These are phyloP conservation scores for Colletotrichum sp. DNA, from an alignment of 2,329 filamentous ascomycete species.

Conservation along the genomic window DNA sequence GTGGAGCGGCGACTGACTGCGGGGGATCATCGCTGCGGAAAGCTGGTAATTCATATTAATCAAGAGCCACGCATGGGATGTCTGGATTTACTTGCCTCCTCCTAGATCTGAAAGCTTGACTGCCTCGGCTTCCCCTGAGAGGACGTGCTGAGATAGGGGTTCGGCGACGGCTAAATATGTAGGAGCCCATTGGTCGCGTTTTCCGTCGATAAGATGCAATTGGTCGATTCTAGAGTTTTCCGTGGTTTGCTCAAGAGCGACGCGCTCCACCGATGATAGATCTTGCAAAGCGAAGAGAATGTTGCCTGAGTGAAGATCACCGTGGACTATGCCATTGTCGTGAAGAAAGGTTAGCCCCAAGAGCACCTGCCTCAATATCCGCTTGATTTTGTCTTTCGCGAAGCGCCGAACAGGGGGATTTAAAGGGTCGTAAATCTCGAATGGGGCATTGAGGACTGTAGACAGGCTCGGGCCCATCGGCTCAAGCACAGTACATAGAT, in stretches of 20 bases:
- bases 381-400: fast-evolving
- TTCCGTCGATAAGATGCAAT: background rate
- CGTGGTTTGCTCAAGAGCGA: background rate
- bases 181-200: background rate
- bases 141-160: background rate
- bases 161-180: background rate
- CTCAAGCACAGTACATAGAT: constrained; percentile 34
- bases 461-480: constrained; percentile 33
- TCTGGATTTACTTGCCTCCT: background rate
- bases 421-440: background rate
- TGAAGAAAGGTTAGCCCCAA: constrained; percentile 1
- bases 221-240: background rate
- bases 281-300: background rate
- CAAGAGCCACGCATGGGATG: background rate
- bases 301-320: constrained; percentile 11
- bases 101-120: constrained; percentile 5
- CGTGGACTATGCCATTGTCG: constrained; percentile 5
- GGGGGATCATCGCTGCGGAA: background rate
- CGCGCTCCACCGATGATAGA: background rate
- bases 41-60: background rate
- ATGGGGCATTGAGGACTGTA: constrained; percentile 18
- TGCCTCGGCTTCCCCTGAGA: background rate
- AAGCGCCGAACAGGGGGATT: background rate
- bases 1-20: background rate
- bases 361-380: background rate